Evolutionary conservation across 805 yeast species (phyloP).

Genomic region (Yarrowia sp.): DNA sequence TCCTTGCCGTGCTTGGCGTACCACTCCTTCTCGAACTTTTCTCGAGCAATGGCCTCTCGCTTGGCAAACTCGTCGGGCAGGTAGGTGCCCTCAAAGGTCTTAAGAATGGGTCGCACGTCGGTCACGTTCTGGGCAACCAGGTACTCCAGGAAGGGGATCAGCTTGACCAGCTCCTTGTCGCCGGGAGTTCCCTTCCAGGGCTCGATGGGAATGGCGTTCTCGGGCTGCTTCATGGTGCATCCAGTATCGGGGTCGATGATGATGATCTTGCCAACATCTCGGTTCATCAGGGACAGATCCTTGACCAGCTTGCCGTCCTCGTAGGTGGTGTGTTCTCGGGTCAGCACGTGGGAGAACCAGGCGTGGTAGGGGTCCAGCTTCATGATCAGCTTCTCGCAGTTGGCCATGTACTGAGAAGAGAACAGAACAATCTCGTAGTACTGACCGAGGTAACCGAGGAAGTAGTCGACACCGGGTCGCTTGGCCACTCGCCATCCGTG

Average conservation of each 20-base stretch:
- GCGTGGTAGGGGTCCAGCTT: constrained; percentile 95
- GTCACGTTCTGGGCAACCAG: constrained; percentile 83
- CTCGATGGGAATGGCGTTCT: constrained; percentile 84
- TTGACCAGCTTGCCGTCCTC: constrained; percentile 88
- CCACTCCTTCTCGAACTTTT: constrained; percentile 57
- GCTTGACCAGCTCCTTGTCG: constrained; percentile 71
- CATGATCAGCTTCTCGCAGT: constrained; percentile 80
- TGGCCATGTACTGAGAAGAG: constrained; percentile 82
- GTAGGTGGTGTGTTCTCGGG: constrained; percentile 88
- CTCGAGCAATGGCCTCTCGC: constrained; percentile 79
- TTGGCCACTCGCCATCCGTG: constrained; percentile 98
- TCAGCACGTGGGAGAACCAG: constrained; percentile 82
- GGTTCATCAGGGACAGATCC: constrained; percentile 87
- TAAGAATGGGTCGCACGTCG: constrained; percentile 89
- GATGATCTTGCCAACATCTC: constrained; percentile 83
- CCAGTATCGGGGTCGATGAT: constrained; percentile 80
- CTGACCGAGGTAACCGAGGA: constrained; percentile 90
- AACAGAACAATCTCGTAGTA: constrained; percentile 95
- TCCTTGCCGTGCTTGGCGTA: constrained; percentile 55
- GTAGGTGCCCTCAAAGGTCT: constrained; percentile 70
- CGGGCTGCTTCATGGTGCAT: constrained; percentile 83
- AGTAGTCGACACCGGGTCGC: constrained; percentile 98
- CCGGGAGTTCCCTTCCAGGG: constrained; percentile 89
- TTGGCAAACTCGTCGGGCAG: constrained; percentile 80
- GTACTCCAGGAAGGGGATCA: constrained; percentile 94